Evolutionary conservation across 2,329 filamentous ascomycete species (phyloP).

Genomic region (Microcyclosporella mali): DNA sequence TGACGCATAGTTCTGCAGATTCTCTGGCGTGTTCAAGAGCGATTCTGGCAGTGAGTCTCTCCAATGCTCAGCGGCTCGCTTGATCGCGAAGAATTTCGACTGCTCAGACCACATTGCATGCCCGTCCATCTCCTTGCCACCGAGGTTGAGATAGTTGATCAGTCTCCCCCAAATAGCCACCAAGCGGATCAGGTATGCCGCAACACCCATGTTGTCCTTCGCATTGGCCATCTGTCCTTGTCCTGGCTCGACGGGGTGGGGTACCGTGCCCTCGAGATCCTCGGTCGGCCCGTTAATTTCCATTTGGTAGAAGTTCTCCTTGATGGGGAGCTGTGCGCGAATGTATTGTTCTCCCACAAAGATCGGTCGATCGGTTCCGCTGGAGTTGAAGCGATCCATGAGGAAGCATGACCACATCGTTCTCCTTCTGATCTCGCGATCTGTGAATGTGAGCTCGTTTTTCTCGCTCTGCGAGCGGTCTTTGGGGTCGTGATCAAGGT

Average conservation of each 20-base stretch:
- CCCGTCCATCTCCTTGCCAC: constrained; percentile 71
- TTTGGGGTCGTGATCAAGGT: constrained; percentile 64
- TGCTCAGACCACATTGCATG: constrained; percentile 74
- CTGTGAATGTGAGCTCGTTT: constrained; percentile 64
- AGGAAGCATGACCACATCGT: constrained; percentile 98
- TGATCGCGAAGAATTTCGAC: constrained; percentile 68
- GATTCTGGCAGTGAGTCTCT: constrained; percentile 60
- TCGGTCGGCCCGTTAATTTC: constrained; percentile 88
- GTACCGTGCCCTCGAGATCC: constrained; percentile 65
- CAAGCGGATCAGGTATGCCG: constrained; percentile 78
- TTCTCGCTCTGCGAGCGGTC: constrained; percentile 19
- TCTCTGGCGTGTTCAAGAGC: constrained; percentile 72
- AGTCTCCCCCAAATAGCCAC: constrained; percentile 87
- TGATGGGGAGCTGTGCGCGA: constrained; percentile 83
- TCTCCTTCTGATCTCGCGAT: constrained; percentile 83
- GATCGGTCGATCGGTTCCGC: constrained; percentile 83
- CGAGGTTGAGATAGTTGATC: constrained; percentile 83
- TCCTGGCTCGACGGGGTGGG: constrained; percentile 56
- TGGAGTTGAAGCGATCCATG: constrained; percentile 97
- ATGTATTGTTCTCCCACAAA: constrained; percentile 87
- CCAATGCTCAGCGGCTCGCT: constrained; percentile 65
- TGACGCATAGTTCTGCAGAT: constrained; percentile 75
- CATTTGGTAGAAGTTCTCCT: constrained; percentile 81
- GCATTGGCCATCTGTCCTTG: constrained; percentile 61
- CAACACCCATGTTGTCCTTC: constrained; percentile 85